A percentile compares a stretch with the other conserved stretches of the same genome.
Evolutionary conservation across 1,284 basidiomycete species (phyloP).

Genomic region (Lentinula novae-zelandiae): DNA sequence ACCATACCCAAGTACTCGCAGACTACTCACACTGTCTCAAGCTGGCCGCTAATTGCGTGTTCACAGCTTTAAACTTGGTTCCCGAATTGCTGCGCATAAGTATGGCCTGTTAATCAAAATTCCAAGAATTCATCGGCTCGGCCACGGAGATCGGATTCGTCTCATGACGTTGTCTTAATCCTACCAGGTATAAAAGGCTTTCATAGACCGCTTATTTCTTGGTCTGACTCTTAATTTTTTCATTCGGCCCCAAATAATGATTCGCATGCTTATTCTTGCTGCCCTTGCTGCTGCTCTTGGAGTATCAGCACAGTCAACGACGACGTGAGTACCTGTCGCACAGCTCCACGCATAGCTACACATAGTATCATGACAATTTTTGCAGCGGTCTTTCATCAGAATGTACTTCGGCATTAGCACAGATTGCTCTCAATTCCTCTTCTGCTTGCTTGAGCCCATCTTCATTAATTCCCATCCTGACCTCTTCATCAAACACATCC

Average conservation of each 20-base stretch:
- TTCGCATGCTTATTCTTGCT: slow-evolving; percentile 5
- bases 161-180: neutral
- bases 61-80: neutral
- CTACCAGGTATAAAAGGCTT: neutral
- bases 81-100: neutral
- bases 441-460: slow-evolving; percentile 51
- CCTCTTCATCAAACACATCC: slow-evolving; percentile 37
- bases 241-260: slow-evolving; percentile 4
- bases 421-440: slow-evolving; percentile 41
- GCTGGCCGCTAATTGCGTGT: neutral
- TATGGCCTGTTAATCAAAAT: neutral
- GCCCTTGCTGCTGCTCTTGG: slow-evolving; percentile 4
- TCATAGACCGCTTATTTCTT: neutral
- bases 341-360: too few relatives aligned
- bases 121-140: neutral
- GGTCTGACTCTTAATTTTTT: slow-evolving; percentile 29
- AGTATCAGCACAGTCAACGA: slow-evolving; percentile 12
- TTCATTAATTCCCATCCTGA: slow-evolving; percentile 40
- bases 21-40: neutral
- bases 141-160: neutral
- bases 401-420: slow-evolving; percentile 32
- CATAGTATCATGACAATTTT: slow-evolving; percentile 15
- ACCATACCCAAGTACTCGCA: too few relatives aligned
- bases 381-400: slow-evolving; percentile 19
- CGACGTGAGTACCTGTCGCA: slow-evolving; percentile 4